Evolutionary conservation across 2,329 filamentous ascomycete genomes (phyloP).

Genomic region (Aspergillus sojae): DNA sequence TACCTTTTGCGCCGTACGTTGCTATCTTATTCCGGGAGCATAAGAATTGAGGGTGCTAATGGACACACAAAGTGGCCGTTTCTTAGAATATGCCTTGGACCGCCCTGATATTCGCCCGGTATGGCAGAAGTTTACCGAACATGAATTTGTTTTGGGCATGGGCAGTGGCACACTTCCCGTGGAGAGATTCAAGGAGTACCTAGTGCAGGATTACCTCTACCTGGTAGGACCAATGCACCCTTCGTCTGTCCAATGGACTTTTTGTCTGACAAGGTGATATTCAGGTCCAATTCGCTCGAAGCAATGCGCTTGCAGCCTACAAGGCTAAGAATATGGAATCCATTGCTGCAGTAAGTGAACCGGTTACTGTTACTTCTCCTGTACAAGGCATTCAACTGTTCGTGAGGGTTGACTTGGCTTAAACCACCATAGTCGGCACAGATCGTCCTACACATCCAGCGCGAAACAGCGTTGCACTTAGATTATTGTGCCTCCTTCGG

Average conservation of each 20-base stretch:
- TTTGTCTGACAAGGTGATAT: slow-evolving; percentile 5
- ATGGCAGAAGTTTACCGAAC: slow-evolving; percentile 77
- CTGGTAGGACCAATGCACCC: slow-evolving; percentile 56
- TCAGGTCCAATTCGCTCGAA: slow-evolving; percentile 82
- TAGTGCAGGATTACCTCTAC: slow-evolving; percentile 91
- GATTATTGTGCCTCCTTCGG: slow-evolving; percentile 82
- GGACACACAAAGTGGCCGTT: slow-evolving; percentile 62
- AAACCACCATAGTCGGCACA: slow-evolving; percentile 57
- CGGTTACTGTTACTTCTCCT: background rate
- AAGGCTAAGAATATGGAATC: slow-evolving; percentile 75
- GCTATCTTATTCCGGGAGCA: background rate
- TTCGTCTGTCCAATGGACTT: background rate
- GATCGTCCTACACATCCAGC: slow-evolving; percentile 75
- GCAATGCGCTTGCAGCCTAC: slow-evolving; percentile 82
- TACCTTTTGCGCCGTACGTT: slow-evolving; percentile 61
- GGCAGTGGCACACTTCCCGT: slow-evolving; percentile 74
- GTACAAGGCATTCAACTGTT: background rate
- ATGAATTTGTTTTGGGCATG: slow-evolving; percentile 78
- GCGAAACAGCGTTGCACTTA: slow-evolving; percentile 80
- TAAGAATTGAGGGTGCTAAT: slow-evolving; percentile 5
- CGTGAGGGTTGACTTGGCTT: background rate
- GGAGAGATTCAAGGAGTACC: slow-evolving; percentile 81
- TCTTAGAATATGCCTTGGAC: slow-evolving; percentile 79
- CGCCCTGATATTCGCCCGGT: slow-evolving; percentile 71
- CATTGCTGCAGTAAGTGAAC: slow-evolving; percentile 64